Evolutionary conservation across 2,329 filamentous ascomycete genomes (phyloP).

Genomic region (Sordariomycetes sp.): DNA sequence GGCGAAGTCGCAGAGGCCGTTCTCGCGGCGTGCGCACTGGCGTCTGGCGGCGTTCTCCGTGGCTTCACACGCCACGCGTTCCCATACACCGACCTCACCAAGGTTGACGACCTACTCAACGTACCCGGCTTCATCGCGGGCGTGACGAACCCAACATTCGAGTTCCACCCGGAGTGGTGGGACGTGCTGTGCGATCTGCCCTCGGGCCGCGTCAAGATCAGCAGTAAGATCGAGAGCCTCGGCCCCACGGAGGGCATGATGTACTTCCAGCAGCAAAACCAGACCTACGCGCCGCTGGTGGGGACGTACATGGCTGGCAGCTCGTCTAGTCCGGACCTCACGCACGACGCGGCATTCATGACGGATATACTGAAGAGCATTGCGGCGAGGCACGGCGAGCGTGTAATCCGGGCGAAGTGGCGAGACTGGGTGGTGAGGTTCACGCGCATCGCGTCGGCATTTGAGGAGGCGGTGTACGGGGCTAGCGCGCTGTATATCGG

Average conservation of each 20-base stretch:
- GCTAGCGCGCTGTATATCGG: constrained; percentile 82
- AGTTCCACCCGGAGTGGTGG: constrained; percentile 96
- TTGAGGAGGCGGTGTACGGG: constrained; percentile 92
- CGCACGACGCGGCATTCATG: constrained; percentile 85
- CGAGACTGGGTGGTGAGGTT: constrained; percentile 92
- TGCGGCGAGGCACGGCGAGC: constrained; percentile 75
- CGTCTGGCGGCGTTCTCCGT: constrained; percentile 80
- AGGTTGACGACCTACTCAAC: constrained; percentile 91
- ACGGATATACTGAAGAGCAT: constrained; percentile 75
- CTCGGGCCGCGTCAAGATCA: constrained; percentile 89
- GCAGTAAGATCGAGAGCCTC: constrained; percentile 72
- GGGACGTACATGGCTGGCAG: constrained; percentile 23
- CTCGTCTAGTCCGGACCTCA: constrained; percentile 50
- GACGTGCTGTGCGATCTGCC: constrained; percentile 90
- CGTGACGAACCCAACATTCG: constrained; percentile 94
- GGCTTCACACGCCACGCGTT: constrained; percentile 96
- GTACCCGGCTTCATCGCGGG: constrained; percentile 97
- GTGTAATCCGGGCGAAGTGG: constrained; percentile 85
- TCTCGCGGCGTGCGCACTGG: constrained; percentile 87
- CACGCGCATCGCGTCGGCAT: constrained; percentile 81
- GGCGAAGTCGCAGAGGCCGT: constrained; percentile 97
- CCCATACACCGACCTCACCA: constrained; percentile 94
- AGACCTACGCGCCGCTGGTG: constrained; percentile 39
- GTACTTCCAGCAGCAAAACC: constrained; percentile 78
- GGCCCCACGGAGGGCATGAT: constrained; percentile 72